Base-by-base conservation (phyloP, 352 stramenopile genomes). In the Globisporangium barbulae region DNA sequence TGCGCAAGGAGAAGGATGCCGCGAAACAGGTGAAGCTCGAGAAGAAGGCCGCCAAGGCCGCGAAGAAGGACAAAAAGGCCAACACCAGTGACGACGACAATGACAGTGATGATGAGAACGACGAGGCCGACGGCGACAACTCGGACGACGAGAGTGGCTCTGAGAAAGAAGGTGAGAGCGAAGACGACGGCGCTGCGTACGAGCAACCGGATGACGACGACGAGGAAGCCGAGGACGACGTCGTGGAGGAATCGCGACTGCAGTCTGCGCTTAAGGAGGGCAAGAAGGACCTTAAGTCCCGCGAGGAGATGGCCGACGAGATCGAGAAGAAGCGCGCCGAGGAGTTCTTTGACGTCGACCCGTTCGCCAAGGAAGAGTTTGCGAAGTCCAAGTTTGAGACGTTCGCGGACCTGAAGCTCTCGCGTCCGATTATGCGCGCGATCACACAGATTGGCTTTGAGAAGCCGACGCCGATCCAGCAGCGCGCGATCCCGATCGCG, bases 341-440 rank as follows among this genome's bases (percentile, higher is more conserved):
- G 10, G 83, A 87, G 59, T 94, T 94, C 63, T 96, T 94, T 25
- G 85, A 94, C 58, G 70, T 74, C 41, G 83, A 96, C 50, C 83
- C 83, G 61, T 92, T 91, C 53, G 78, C 83, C 10, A 85, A 85
- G 1, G 70, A 93, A 45, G 80, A 90, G 63, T 89, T 90, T 39
- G 76, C 83, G 5, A 91, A 92, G 65, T 89, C 79, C 61, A 90
- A 91, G 56, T 89, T 97, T 60, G 85, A 96, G 60, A 91, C 88
- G 2, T 99, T 99, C 77, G 87, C 89, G 5, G 89, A 99, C 71
- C 80, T 99, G 37, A 98, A 98, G 70, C 77, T 99, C 19, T 99
- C 94, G 39, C 89, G 97, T 44, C 97, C 97, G 37, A 83, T 99
- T 45, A 88, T 99, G 68, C 88, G 97, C 35, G 98, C 96, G 6